Conservation (phyloP, 352 stramenopile genomes). For the Pythium sp. region DNA sequence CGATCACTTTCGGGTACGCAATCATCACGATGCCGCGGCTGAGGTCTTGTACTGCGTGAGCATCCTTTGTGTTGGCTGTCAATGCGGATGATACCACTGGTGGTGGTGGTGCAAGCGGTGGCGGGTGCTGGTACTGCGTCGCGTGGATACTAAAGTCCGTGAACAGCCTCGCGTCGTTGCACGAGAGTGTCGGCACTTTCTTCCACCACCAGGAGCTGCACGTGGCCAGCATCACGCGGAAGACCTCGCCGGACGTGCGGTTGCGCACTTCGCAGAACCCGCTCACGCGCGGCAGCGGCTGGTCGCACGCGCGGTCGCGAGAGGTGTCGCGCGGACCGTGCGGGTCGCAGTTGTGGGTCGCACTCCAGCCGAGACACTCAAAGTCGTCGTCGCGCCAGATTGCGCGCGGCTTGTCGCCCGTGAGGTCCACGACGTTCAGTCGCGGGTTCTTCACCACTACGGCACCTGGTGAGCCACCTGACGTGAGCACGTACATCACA, state of each 20-base stretch:
- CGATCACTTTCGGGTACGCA: constrained; percentile 31
- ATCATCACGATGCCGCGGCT: constrained; percentile 22
- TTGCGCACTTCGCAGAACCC: constrained; percentile 73
- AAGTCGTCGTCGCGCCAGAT: constrained; percentile 59
- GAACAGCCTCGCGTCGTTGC: constrained; percentile 48
- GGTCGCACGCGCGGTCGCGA: constrained; percentile 36
- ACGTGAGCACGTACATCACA: not conserved
- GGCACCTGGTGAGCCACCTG: not conserved
- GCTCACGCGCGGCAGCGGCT: constrained; percentile 37
- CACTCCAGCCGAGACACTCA: constrained; percentile 70
- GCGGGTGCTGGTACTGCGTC: constrained; percentile 26
- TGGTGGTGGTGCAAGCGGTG: not conserved
- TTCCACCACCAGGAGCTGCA: constrained; percentile 66
- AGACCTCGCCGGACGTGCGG: constrained; percentile 38
- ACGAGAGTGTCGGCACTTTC: constrained; percentile 47
- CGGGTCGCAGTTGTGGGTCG: constrained; percentile 60
- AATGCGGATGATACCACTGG: not conserved
- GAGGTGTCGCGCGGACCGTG: constrained; percentile 40
- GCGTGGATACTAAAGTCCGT: constrained; percentile 65
- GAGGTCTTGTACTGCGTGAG: not conserved
- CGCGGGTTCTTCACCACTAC: constrained; percentile 14
- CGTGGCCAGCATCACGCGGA: constrained; percentile 61
- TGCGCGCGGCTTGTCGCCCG: constrained; percentile 26
- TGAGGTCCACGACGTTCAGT: constrained; percentile 44
- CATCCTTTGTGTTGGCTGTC: not conserved